These are phyloP conservation scores for Pseudonectria foliicola DNA, from an alignment of 2,329 filamentous ascomycete genomes.

Conservation along the genomic window DNA sequence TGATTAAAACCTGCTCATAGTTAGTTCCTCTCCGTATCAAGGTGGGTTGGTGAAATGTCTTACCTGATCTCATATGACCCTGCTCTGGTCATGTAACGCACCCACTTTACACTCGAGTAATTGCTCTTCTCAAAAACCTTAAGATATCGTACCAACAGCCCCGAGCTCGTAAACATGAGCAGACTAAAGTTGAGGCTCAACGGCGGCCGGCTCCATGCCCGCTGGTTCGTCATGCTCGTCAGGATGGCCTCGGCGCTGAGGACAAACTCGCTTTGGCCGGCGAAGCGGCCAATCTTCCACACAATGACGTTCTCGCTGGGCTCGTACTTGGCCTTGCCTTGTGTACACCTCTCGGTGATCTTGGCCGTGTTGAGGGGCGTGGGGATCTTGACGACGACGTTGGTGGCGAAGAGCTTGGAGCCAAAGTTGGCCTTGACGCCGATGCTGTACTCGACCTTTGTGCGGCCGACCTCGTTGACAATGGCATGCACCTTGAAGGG, in stretches of 20 bases:
- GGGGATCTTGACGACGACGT: constrained; percentile 88
- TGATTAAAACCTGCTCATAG: constrained; percentile 27
- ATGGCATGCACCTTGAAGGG: constrained; percentile 99
- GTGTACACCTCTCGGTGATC: constrained; percentile 85
- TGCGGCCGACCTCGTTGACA: constrained; percentile 93
- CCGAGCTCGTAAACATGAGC: constrained; percentile 97
- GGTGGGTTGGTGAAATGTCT: constrained; percentile 9
- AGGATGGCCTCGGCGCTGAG: constrained; percentile 88
- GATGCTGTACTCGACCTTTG: constrained; percentile 97
- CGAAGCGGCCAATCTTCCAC: constrained; percentile 98
- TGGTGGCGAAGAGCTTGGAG: constrained; percentile 92
- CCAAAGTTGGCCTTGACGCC: constrained; percentile 96
- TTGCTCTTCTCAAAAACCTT: constrained; percentile 99
- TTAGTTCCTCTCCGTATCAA: constrained; percentile 8
- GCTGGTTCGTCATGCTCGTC: constrained; percentile 96
- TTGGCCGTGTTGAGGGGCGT: constrained; percentile 94
- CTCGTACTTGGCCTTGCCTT: constrained; percentile 98
- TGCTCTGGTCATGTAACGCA: constrained; percentile 95
- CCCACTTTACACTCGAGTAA: constrained; percentile 98
- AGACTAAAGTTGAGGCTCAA: constrained; percentile 87
- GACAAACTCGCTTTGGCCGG: constrained; percentile 94
- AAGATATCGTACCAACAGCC: constrained; percentile 83
- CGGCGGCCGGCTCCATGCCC: constrained; percentile 91
- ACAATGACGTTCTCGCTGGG: constrained; percentile 96
- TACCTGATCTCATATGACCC: constrained; percentile 96